phyloP scores from a whole-genome alignment of 2,329 filamentous ascomycete genomes.

The Fusarium foetens region DNA sequence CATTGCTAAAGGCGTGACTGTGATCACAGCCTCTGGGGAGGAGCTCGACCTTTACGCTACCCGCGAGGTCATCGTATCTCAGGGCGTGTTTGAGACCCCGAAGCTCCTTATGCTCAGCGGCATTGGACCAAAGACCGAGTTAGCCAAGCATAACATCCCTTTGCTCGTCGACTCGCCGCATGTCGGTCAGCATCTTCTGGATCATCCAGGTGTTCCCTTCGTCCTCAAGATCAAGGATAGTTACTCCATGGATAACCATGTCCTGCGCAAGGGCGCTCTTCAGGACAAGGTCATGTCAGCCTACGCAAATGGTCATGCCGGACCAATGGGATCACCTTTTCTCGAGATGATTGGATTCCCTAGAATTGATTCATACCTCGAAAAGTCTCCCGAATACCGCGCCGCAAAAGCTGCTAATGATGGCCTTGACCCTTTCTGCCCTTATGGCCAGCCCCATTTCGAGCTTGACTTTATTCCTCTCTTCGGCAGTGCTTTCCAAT shows the following conservation, averaged over 20 bases:
- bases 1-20: constrained; percentile 57
- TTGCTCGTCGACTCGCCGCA: constrained; percentile 63
- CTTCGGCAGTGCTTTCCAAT: constrained; percentile 62
- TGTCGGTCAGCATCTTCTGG: constrained; percentile 71
- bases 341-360: constrained; percentile 66
- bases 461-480: constrained; percentile 71
- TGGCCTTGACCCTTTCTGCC: constrained; percentile 63
- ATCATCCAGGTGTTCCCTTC: constrained; percentile 53
- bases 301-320: constrained; percentile 49
- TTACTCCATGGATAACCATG: constrained; percentile 52
- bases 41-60: constrained; percentile 59
- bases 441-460: constrained; percentile 68
- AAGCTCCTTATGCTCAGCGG: constrained; percentile 73
- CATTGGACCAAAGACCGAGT: constrained; percentile 64
- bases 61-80: constrained; percentile 59
- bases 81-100: constrained; percentile 70
- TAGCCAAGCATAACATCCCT: constrained; percentile 62
- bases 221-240: constrained; percentile 50
- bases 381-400: constrained; percentile 59
- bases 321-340: constrained; percentile 54
- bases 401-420: constrained; percentile 54
- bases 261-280: constrained; percentile 49
- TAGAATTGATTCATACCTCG: constrained; percentile 63
- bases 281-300: constrained; percentile 12
- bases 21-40: constrained; percentile 49